Conservation (phyloP, 768 basidiomycete species). For the Hericium rajendrae region DNA sequence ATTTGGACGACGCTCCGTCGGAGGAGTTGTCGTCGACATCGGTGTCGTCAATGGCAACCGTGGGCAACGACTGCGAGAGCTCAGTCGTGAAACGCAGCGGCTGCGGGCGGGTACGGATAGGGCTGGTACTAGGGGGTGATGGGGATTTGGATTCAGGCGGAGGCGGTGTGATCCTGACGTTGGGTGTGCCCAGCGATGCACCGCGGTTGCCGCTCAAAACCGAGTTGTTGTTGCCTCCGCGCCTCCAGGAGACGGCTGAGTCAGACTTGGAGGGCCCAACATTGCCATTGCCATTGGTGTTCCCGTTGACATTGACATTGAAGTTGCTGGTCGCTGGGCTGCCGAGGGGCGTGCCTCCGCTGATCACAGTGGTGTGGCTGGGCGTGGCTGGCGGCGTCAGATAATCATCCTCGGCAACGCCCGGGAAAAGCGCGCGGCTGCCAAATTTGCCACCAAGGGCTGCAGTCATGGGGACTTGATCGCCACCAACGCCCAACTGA, state of each 20-base stretch:
- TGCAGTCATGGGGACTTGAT: constrained; percentile 74
- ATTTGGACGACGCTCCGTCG: constrained; percentile 40
- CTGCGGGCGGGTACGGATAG: constrained; percentile 57
- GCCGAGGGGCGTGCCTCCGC: constrained; percentile 65
- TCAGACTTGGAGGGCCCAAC: constrained; percentile 71
- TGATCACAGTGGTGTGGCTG: constrained; percentile 56
- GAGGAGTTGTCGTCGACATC: constrained; percentile 16
- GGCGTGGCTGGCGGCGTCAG: constrained; percentile 42
- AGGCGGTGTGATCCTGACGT: constrained; percentile 67
- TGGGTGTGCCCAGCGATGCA: constrained; percentile 44
- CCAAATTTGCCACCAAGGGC: constrained; percentile 70
- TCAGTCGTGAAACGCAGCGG: constrained; percentile 40
- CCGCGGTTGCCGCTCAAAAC: constrained; percentile 54
- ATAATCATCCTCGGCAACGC: constrained; percentile 32
- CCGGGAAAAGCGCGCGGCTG: constrained; percentile 40
- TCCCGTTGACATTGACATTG: constrained; percentile 12
- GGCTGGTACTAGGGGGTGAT: constrained; percentile 17
- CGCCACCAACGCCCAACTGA: constrained; percentile 42
- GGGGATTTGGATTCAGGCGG: constrained; percentile 48
- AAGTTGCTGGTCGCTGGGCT: constrained; percentile 33
- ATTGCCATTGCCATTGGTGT: neutral
- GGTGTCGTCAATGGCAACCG: constrained; percentile 16
- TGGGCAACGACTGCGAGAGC: constrained; percentile 8
- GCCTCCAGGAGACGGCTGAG: constrained; percentile 71
- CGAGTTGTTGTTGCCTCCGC: constrained; percentile 59